Evolutionary conservation across 148 eudicot genomes (phyloP).

Genomic region (Pharnaceum exiguum): DNA sequence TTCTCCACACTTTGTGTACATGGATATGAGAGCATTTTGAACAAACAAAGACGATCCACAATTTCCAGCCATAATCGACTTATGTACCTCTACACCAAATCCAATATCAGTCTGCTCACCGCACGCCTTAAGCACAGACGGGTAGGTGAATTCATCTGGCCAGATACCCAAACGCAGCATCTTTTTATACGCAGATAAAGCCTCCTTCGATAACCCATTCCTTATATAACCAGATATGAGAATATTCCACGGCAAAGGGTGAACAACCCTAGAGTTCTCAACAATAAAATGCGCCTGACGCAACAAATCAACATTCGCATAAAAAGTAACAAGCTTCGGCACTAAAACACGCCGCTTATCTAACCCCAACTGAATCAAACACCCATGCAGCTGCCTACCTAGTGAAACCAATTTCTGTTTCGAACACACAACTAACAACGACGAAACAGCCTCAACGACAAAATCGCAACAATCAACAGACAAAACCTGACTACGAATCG

Average conservation of each 20-base stretch:
- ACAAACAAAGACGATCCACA: constrained; percentile 41
- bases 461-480: constrained; percentile 25
- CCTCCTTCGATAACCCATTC: constrained; percentile 43
- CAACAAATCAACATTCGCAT: constrained; percentile 43
- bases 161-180: constrained; percentile 52
- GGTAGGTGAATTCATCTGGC: constrained; percentile 72
- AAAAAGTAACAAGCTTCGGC: constrained; percentile 57
- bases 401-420: constrained; percentile 36
- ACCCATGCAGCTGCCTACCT: constrained; percentile 69
- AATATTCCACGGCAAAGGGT: constrained; percentile 74
- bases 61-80: constrained; percentile 31
- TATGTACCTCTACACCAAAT: constrained; percentile 56
- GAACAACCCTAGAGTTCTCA: constrained; percentile 35
- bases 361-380: constrained; percentile 46
- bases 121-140: constrained; percentile 77
- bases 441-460: constrained; percentile 44
- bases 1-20: constrained; percentile 83
- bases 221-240: constrained; percentile 60
- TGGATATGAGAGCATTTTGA: constrained; percentile 66
- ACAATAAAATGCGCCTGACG: constrained; percentile 47
- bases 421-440: constrained; percentile 50
- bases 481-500: constrained; percentile 33
- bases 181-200: constrained; percentile 42
- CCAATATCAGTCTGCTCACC: constrained; percentile 50
- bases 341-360: constrained; percentile 38